Percentiles rank a stretch among this genome's conserved stretches.
phyloP scores from a whole-genome alignment of 305 asterid genomes.

The Fraxinus baroniana region DNA sequence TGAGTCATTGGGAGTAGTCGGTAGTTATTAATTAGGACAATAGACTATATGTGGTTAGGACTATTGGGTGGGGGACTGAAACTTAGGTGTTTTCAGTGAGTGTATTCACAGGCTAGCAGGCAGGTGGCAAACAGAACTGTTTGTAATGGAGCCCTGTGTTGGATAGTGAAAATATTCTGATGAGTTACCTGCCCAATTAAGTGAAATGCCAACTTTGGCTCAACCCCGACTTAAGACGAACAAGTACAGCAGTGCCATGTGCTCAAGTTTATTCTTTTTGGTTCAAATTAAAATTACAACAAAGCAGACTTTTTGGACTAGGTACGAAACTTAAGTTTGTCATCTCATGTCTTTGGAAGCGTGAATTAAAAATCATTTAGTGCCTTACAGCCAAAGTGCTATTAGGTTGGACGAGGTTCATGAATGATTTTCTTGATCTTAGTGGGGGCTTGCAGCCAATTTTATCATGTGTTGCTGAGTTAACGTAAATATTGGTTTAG shows the following conservation, averaged over 20 bases:
- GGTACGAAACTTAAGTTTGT: neutral
- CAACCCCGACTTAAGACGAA: neutral
- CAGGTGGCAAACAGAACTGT: neutral
- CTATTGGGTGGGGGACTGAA: slow-evolving; percentile 1
- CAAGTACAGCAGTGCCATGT: neutral
- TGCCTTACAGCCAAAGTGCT: neutral
- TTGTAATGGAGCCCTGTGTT: neutral
- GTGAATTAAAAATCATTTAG: neutral
- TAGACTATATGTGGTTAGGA: slow-evolving; percentile 25
- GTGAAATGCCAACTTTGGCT: neutral
- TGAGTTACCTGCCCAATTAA: neutral
- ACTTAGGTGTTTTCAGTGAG: neutral
- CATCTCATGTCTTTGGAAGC: neutral
- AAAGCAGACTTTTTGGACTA: neutral
- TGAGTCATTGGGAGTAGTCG: slow-evolving; percentile 13
- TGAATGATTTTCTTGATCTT: neutral
- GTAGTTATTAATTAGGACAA: slow-evolving; percentile 15
- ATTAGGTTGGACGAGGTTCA: neutral
- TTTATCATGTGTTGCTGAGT: slow-evolving; percentile 24
- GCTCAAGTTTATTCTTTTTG: neutral
- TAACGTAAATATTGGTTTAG: slow-evolving; percentile 26
- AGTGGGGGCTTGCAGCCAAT: neutral
- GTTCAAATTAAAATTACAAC: neutral
- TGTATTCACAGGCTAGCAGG: slow-evolving; percentile 15
- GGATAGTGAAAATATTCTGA: neutral